A percentile compares a stretch with the other conserved stretches of the same genome.
Evolutionary conservation across 2,329 filamentous ascomycete species (phyloP).

Genomic region (Nigrospora osmanthi): DNA sequence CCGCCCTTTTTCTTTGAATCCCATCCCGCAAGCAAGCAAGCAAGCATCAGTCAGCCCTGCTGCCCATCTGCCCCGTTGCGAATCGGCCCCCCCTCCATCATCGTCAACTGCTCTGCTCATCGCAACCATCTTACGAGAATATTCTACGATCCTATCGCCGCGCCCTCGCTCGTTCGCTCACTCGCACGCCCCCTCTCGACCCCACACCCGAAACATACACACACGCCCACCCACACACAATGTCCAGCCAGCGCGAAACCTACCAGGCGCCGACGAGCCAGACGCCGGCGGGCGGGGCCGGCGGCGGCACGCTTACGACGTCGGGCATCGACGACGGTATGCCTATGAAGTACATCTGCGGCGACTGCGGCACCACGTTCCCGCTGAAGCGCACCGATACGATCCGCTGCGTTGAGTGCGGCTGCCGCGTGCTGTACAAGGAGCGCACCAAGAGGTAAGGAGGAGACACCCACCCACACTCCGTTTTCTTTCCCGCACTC

Average conservation of each 20-base stretch:
- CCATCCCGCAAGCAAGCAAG: background rate
- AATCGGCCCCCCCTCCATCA: background rate
- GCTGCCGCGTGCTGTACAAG: slow-evolving; percentile 94
- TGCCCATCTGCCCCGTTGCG: too few relatives aligned
- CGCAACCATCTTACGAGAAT: too few relatives aligned
- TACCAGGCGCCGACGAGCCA: slow-evolving; percentile 1
- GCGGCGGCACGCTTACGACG: background rate
- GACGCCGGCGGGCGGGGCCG: background rate
- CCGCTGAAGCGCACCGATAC: slow-evolving; percentile 69
- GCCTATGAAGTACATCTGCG: slow-evolving; percentile 65
- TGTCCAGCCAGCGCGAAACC: slow-evolving; percentile 3
- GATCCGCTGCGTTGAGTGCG: slow-evolving; percentile 86
- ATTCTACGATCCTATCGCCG: too few relatives aligned
- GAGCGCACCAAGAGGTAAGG: slow-evolving; percentile 86
- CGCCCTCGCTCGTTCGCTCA: background rate
- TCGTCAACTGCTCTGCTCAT: background rate
- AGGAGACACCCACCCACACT: too few relatives aligned
- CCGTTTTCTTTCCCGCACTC: too few relatives aligned
- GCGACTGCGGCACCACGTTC: slow-evolving; percentile 76
- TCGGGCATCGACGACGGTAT: slow-evolving; percentile 27
- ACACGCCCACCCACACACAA: background rate
- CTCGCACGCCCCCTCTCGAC: background rate
- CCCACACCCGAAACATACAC: background rate
- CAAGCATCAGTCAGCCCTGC: too few relatives aligned
- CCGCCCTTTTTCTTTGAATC: slow-evolving; percentile 4